Conservation (phyloP, 148 eudicot species). For the Silene conica region DNA sequence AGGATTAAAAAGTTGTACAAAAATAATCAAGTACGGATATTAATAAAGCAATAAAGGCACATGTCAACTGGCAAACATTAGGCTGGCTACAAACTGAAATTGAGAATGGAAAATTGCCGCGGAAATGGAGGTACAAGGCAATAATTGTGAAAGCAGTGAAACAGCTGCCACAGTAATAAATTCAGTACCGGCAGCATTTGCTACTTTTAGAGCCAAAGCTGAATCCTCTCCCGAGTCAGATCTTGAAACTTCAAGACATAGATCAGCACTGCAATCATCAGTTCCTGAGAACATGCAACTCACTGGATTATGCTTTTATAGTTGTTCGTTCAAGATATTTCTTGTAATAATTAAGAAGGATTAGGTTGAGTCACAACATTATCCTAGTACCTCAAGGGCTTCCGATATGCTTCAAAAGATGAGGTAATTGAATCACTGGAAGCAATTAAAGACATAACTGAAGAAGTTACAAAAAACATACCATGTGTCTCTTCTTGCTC, state of each 20-base stretch:
- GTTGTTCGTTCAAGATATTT: background rate
- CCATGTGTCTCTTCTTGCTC: constrained; percentile 4
- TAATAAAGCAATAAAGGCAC: constrained; percentile 4
- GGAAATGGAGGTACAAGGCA: background rate
- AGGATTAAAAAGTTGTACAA: background rate
- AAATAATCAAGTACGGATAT: background rate
- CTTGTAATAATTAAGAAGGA: background rate
- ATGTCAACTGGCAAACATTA: background rate
- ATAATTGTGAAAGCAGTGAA: background rate
- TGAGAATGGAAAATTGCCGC: background rate
- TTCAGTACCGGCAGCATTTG: background rate
- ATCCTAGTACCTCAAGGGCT: background rate
- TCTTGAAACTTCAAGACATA: background rate
- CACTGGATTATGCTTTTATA: background rate
- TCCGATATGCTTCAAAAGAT: background rate
- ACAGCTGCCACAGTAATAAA: background rate
- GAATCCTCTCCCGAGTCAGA: constrained; percentile 5
- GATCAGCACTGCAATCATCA: constrained; percentile 6
- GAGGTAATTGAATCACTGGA: background rate
- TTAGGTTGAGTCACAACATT: background rate
- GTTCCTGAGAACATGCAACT: constrained; percentile 6
- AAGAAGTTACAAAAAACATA: background rate
- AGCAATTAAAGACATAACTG: background rate
- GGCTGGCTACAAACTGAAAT: background rate
- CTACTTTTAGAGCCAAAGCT: constrained; percentile 3